Conservation (phyloP, 352 stramenopile species). For the Pythium brachiatum region DNA sequence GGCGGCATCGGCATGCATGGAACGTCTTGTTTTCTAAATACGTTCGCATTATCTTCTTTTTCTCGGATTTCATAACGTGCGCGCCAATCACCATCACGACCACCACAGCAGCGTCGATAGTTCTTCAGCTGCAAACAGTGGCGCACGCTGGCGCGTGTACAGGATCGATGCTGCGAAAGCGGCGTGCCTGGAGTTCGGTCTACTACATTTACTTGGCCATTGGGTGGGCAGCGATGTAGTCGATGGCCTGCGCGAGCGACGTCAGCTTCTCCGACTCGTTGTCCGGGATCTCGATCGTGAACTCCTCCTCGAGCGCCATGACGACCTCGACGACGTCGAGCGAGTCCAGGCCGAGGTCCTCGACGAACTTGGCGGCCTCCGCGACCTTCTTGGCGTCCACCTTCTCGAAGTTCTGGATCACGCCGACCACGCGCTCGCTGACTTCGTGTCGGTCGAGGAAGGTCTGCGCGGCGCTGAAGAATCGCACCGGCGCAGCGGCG, state of each 20-base stretch:
- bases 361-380: slow-evolving; percentile 94
- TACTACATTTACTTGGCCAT: slow-evolving; percentile 96
- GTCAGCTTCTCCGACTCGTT: slow-evolving; percentile 99
- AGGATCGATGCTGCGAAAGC: neutral
- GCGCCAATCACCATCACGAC: neutral
- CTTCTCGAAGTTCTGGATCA: slow-evolving; percentile 99
- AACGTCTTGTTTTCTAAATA: slow-evolving; percentile 14
- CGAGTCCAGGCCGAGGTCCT: slow-evolving; percentile 98
- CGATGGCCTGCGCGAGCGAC: slow-evolving; percentile 95
- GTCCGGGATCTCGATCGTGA: slow-evolving; percentile 99
- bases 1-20: neutral
- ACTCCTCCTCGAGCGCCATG: slow-evolving; percentile 99
- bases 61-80: neutral
- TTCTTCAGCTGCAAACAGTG: neutral
- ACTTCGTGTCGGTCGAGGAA: slow-evolving; percentile 93
- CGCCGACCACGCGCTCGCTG: slow-evolving; percentile 94
- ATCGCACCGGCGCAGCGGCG: slow-evolving; percentile 37
- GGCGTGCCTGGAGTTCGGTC: neutral
- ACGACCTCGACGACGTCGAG: slow-evolving; percentile 96
- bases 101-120: neutral
- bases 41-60: slow-evolving; percentile 14
- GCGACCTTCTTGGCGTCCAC: slow-evolving; percentile 94
- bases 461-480: slow-evolving; percentile 79
- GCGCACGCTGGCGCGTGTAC: neutral
- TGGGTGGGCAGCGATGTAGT: slow-evolving; percentile 98